A percentile compares a stretch with the other conserved stretches of the same genome.
Evolutionary conservation across 2,329 filamentous ascomycete species (phyloP).

Genomic region (Monosporascus sp.): DNA sequence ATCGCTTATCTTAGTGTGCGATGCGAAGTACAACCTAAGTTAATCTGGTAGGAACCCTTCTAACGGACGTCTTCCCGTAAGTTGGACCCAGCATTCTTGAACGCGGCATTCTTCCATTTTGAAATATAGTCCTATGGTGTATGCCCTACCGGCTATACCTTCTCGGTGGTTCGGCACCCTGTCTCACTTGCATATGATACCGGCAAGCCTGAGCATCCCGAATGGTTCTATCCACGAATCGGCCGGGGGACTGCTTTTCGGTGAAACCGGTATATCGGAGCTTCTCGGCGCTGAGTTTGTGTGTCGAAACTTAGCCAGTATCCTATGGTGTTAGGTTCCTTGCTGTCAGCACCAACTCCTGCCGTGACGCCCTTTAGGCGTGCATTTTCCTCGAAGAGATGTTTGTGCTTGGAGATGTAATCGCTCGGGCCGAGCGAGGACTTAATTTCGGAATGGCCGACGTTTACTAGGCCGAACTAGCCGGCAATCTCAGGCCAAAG

Average conservation of each 20-base stretch:
- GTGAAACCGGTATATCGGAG: slow-evolving; percentile 33
- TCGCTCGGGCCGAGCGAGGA: slow-evolving; percentile 18
- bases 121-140: too few species aligned
- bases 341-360: slow-evolving; percentile 31
- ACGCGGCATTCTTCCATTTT: too few species aligned
- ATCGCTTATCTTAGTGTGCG: background rate
- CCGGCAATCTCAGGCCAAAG: slow-evolving; percentile 25
- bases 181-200: slow-evolving; percentile 28
- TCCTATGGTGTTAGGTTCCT: slow-evolving; percentile 37
- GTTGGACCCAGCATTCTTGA: too few species aligned
- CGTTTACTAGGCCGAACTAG: slow-evolving; percentile 27
- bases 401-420: slow-evolving; percentile 24
- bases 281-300: slow-evolving; percentile 35
- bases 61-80: too few species aligned
- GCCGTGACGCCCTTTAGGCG: slow-evolving; percentile 17
- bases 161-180: too few species aligned
- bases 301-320: slow-evolving; percentile 43
- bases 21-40: background rate
- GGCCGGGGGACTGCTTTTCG: slow-evolving; percentile 30
- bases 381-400: slow-evolving; percentile 23
- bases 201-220: slow-evolving; percentile 34
- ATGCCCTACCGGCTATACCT: too few species aligned
- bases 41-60: too few species aligned
- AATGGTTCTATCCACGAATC: slow-evolving; percentile 38
- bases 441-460: slow-evolving; percentile 10